These are phyloP conservation scores for Penicillium aurantiogriseum DNA, from an alignment of 2,329 filamentous ascomycete species.

Conservation along the genomic window DNA sequence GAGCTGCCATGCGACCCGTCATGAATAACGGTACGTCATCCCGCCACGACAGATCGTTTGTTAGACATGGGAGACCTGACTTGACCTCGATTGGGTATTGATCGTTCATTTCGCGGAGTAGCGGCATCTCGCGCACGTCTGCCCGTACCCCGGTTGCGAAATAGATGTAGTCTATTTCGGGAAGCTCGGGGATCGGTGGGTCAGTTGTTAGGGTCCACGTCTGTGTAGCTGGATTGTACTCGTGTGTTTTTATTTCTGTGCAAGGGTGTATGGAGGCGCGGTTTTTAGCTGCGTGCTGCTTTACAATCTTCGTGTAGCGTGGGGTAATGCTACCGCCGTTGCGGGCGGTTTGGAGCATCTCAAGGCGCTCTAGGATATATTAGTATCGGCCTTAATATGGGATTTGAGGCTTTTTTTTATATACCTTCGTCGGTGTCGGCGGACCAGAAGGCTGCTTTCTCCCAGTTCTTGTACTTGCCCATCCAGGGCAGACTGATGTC, in stretches of 20 bases:
- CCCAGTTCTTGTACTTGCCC: constrained; percentile 75
- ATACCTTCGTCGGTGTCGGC: constrained; percentile 65
- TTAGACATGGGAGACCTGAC: constrained; percentile 70
- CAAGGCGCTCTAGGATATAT: constrained; percentile 54
- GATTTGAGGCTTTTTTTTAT: constrained; percentile 4
- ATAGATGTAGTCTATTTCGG: constrained; percentile 65
- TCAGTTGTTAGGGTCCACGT: constrained; percentile 55
- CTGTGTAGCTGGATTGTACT: constrained; percentile 50
- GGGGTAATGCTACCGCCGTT: constrained; percentile 77
- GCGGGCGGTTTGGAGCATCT: constrained; percentile 64
- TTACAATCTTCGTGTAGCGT: constrained; percentile 64
- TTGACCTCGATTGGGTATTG: constrained; percentile 62
- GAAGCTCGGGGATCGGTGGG: constrained; percentile 52
- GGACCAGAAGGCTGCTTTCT: constrained; percentile 74
- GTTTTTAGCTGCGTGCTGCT: constrained; percentile 55
- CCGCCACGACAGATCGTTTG: constrained; percentile 73
- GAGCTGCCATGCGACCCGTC: constrained; percentile 64
- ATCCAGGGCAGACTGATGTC: constrained; percentile 77
- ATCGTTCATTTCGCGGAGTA: constrained; percentile 58
- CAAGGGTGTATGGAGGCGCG: constrained; percentile 57
- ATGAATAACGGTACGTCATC: constrained; percentile 71
- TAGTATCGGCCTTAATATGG: not conserved
- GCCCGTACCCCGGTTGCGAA: constrained; percentile 72
- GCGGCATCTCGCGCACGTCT: constrained; percentile 60
- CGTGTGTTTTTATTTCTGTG: constrained; percentile 55